Evolutionary conservation across 2,329 filamentous ascomycete species (phyloP).

Genomic region (Botrytis fabae): DNA sequence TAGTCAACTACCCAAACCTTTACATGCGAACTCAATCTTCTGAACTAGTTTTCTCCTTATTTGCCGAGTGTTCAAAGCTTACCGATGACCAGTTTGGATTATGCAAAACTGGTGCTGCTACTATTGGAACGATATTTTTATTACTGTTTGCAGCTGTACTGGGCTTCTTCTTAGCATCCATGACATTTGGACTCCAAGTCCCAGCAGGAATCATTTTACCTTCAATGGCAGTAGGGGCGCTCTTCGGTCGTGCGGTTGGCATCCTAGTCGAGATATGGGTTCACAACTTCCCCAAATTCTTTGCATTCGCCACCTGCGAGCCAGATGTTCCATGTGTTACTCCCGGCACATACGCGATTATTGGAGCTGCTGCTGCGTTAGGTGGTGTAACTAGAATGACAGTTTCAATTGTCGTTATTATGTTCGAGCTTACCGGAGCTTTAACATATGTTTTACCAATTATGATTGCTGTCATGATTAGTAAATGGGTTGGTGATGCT

Average conservation of each 20-base stretch:
- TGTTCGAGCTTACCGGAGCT: slow-evolving; percentile 97
- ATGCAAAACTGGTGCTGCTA: slow-evolving; percentile 82
- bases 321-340: slow-evolving; percentile 84
- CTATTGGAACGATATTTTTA: slow-evolving; percentile 77
- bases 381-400: slow-evolving; percentile 95
- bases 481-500: slow-evolving; percentile 97
- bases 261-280: slow-evolving; percentile 90
- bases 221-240: slow-evolving; percentile 91
- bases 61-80: slow-evolving; percentile 82
- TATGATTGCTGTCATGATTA: slow-evolving; percentile 98
- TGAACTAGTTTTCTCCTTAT: slow-evolving; percentile 87
- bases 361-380: slow-evolving; percentile 91
- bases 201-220: slow-evolving; percentile 94
- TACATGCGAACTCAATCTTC: slow-evolving; percentile 94
- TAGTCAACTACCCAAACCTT: slow-evolving; percentile 93
- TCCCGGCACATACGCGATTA: slow-evolving; percentile 93
- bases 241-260: slow-evolving; percentile 85
- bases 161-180: slow-evolving; percentile 79
- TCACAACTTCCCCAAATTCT: slow-evolving; percentile 44
- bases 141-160: slow-evolving; percentile 79
- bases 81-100: slow-evolving; percentile 85
- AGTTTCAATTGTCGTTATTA: slow-evolving; percentile 97
- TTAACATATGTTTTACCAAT: slow-evolving; percentile 96
- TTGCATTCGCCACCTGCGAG: slow-evolving; percentile 22
- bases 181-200: slow-evolving; percentile 93